Evolutionary conservation across 805 yeast species (phyloP).

Genomic region (Ogataea neopini): DNA sequence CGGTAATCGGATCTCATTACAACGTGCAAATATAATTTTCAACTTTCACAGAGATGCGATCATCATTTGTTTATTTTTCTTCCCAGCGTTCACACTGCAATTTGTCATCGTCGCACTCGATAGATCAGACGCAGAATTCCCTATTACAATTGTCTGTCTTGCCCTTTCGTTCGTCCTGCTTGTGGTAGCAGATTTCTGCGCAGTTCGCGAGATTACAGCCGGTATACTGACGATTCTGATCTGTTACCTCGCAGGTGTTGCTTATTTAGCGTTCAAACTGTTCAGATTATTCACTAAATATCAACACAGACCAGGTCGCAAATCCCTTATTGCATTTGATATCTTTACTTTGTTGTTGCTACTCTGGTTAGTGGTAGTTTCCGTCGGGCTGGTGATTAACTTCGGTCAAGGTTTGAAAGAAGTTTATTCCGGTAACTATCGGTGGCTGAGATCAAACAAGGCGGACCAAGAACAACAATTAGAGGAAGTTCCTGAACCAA

Average conservation of each 20-base stretch:
- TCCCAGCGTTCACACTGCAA: conserved; percentile 47
- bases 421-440: conserved; percentile 13
- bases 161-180: conserved; percentile 35
- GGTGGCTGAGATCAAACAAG: not conserved
- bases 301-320: conserved; percentile 42
- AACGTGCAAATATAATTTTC: conserved; percentile 36
- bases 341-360: conserved; percentile 38
- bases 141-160: conserved; percentile 37
- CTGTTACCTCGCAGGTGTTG: conserved; percentile 37
- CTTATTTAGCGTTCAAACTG: conserved; percentile 43
- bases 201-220: conserved; percentile 33
- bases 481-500: not conserved
- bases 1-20: conserved; percentile 39
- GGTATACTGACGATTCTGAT: conserved; percentile 28
- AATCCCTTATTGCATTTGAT: conserved; percentile 43
- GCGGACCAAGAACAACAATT: not conserved
- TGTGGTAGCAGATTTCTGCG: conserved; percentile 40
- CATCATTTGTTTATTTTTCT: conserved; percentile 39
- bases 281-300: conserved; percentile 35
- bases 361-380: conserved; percentile 28
- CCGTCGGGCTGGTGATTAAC: conserved; percentile 10
- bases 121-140: conserved; percentile 41
- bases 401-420: conserved; percentile 21
- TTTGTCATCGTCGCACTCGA: conserved; percentile 43
- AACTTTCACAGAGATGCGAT: conserved; percentile 40